Percentiles rank a stretch among this genome's conserved stretches.
phyloP scores from a whole-genome alignment of 345 rosid species.

The Pugionium cornutum region DNA sequence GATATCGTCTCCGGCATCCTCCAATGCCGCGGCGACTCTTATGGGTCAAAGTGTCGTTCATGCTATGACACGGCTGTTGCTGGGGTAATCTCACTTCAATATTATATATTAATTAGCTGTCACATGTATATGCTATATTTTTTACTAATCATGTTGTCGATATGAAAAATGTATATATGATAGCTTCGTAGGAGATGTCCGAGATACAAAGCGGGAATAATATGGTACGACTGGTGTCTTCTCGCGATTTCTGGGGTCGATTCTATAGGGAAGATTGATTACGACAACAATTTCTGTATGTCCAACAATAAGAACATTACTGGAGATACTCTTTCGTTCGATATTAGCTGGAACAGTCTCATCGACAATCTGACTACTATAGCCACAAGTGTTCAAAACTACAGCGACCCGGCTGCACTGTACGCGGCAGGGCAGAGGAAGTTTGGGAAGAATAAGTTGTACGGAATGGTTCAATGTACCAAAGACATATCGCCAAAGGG shows the following conservation, averaged over 20 bases:
- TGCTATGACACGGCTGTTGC: constrained; percentile 42
- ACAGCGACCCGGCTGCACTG: constrained; percentile 15
- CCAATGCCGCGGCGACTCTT: constrained; percentile 60
- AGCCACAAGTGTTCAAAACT: constrained; percentile 20
- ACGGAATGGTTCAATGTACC: constrained; percentile 57
- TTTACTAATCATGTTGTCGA: not conserved
- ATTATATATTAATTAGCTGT: not conserved
- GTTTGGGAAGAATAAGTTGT: constrained; percentile 28
- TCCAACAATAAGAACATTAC: not conserved
- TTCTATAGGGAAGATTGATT: constrained; percentile 48
- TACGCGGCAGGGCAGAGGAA: constrained; percentile 37
- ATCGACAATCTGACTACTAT: constrained; percentile 24
- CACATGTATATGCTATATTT: not conserved
- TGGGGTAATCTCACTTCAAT: constrained; percentile 27
- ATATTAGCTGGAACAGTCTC: not conserved
- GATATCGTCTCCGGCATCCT: constrained; percentile 40
- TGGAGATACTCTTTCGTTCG: no score
- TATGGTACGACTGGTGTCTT: constrained; percentile 56
- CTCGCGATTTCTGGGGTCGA: constrained; percentile 43
- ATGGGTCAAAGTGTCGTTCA: constrained; percentile 44
- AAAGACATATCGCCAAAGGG: constrained; percentile 38
- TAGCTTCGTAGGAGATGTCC: constrained; percentile 1
- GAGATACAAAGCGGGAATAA: no score
- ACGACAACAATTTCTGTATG: constrained; percentile 33
- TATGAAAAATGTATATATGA: not conserved